These are phyloP conservation scores for Simplicillium aogashimaense DNA, from an alignment of 2,329 filamentous ascomycete species.

Conservation along the genomic window DNA sequence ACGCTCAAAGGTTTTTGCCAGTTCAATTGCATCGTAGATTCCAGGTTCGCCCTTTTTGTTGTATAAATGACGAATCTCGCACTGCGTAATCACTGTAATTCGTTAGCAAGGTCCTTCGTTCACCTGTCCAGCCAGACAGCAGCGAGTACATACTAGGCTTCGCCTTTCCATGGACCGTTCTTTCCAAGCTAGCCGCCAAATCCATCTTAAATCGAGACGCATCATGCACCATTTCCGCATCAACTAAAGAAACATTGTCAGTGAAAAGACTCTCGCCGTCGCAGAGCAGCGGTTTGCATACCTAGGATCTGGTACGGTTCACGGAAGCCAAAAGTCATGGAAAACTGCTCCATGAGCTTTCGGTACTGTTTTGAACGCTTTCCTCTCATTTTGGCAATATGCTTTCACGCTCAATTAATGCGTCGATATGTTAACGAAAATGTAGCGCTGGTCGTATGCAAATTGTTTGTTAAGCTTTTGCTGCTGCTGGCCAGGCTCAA, in stretches of 20 bases:
- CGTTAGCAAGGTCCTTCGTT: no score
- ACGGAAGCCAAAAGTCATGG: conserved; percentile 78
- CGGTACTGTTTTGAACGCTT: conserved; percentile 46
- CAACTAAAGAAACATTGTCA: conserved; percentile 40
- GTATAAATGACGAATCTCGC: conserved; percentile 72
- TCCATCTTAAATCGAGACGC: conserved; percentile 84
- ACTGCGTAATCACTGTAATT: conserved; percentile 63
- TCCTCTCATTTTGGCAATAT: conserved; percentile 30
- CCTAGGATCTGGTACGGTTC: conserved; percentile 86
- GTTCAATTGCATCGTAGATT: conserved; percentile 52
- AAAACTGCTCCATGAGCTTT: conserved; percentile 92
- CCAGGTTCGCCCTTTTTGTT: conserved; percentile 44
- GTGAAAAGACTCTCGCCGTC: conserved; percentile 6
- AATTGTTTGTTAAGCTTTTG: not conserved
- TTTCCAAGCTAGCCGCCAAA: conserved; percentile 62
- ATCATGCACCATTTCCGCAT: conserved; percentile 76
- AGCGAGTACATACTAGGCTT: conserved; percentile 56
- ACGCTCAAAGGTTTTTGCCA: conserved; percentile 67
- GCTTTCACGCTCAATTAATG: no score
- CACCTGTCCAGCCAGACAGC: not conserved
- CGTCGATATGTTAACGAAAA: no score
- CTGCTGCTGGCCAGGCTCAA: not conserved
- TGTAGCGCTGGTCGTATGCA: no score
- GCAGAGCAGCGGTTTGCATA: conserved; percentile 23
- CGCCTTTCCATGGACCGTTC: conserved; percentile 77